Evolutionary conservation across 1,284 basidiomycete species (phyloP), one percentile per base, ranked within the genome.

Genomic region (Puccinia hordei): DNA sequence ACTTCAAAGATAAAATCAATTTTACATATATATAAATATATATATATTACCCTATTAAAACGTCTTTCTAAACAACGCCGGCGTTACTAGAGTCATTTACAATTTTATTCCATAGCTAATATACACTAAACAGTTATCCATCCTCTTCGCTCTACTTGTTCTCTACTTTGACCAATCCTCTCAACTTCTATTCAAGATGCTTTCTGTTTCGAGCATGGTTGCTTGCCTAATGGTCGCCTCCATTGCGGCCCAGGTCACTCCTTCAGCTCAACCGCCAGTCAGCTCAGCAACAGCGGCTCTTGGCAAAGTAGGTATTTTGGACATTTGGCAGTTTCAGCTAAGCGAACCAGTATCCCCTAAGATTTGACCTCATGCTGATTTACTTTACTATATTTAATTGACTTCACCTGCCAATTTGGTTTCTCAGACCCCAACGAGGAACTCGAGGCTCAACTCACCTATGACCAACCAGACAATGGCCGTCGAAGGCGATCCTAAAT

Each of bases 241-340:
- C 9, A 30, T 63, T 41, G 17, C 35, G 17, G 61, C n/a, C n/a
- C 35, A 63, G 35, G 61, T 35, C 19, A 38, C 17, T 30, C 35
- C 61, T 63, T 41, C 33, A 63, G 30, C 59, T 61, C 59, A 61
- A 61, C n/a, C n/a, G n/a, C n/a, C n/a, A n/a, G 19, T 15, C 22
- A 41, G 35, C 35, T 17, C 61, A 35, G 33, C 61, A 10, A 22
- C 61, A 19, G 8, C 57, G 5, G 27, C 57, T 17, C 55, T 19
- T n/a, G 24, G 24, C 24, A 59, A 8, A 59, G 57, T 59, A 8
- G 33, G 57, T 59, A 30, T 19, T 15, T 49, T 49, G 46, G 15
- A 49, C 13, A 27, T 33, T 15, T 59, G n/a, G 10, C 12, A 13
- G 24, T 30, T 59, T 15, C 27, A 33, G 57, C 13, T 27, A 12